Conservation (phyloP, 306 rosid species). For the Lablab purpureus region DNA sequence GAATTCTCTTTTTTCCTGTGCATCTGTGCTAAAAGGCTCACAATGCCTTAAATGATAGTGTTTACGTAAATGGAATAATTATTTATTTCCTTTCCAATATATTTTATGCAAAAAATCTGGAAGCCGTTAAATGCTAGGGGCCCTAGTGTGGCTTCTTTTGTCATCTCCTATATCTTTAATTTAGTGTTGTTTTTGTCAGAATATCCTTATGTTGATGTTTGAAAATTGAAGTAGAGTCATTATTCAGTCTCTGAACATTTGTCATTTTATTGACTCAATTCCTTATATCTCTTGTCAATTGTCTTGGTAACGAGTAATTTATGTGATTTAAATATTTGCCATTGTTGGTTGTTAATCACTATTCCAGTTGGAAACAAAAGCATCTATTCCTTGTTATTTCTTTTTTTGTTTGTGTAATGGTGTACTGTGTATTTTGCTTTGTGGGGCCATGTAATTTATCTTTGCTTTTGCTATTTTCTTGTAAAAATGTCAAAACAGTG, state of each 20-base stretch:
- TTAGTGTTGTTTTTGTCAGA: conserved; percentile 1
- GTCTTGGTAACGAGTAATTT: conserved; percentile 26
- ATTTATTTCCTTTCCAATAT: conserved; percentile 24
- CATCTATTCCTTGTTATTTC: conserved; percentile 28
- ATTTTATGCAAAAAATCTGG: conserved; percentile 1
- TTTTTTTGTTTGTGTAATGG: background rate
- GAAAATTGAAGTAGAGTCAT: conserved; percentile 25
- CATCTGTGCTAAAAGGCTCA: background rate
- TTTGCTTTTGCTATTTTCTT: conserved; percentile 25
- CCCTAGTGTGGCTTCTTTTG: background rate
- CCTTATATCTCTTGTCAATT: background rate
- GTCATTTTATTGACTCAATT: conserved; percentile 33
- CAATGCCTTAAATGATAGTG: conserved; percentile 2
- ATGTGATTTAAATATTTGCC: conserved; percentile 13
- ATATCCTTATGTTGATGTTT: conserved; percentile 13
- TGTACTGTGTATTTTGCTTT: conserved; percentile 12
- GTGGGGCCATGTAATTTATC: conserved; percentile 7
- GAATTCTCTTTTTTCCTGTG: conserved; percentile 12
- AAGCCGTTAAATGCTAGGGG: background rate
- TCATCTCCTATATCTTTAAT: conserved; percentile 6
- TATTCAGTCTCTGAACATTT: background rate
- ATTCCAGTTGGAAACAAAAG: conserved; percentile 31
- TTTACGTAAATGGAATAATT: conserved; percentile 8
- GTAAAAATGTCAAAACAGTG: conserved; percentile 17
- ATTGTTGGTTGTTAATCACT: conserved; percentile 23